Evolutionary conservation across 2,329 filamentous ascomycete genomes (phyloP).

Genomic region (Claviceps paspali): DNA sequence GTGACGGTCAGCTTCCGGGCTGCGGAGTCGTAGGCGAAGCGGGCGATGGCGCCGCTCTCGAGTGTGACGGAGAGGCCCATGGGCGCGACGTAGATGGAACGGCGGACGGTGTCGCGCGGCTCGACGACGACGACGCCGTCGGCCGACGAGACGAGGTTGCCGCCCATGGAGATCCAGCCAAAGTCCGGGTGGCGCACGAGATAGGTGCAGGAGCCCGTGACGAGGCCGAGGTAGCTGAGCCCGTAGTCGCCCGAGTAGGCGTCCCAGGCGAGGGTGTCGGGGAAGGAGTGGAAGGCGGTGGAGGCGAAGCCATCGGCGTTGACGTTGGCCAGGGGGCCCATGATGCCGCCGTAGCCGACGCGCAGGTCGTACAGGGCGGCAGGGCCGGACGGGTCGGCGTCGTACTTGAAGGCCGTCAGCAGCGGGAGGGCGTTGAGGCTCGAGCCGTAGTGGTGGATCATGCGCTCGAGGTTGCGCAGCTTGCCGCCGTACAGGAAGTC

Average conservation of each 20-base stretch:
- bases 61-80: constrained; percentile 24
- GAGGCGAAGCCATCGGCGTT: constrained; percentile 37
- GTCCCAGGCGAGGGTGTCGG: constrained; percentile 40
- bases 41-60: constrained; percentile 27
- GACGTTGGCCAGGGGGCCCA: constrained; percentile 39
- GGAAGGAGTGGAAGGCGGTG: constrained; percentile 41
- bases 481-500: constrained; percentile 30
- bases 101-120: constrained; percentile 30
- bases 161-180: constrained; percentile 35
- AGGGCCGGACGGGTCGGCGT: constrained; percentile 13
- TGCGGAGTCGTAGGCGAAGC: constrained; percentile 17
- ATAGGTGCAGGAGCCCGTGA: constrained; percentile 34
- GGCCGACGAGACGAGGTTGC: constrained; percentile 16
- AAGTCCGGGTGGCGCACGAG: constrained; percentile 28
- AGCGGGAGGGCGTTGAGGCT: constrained; percentile 40
- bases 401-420: constrained; percentile 32
- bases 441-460: constrained; percentile 44
- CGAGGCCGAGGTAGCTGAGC: constrained; percentile 34
- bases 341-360: constrained; percentile 37
- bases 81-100: constrained; percentile 31
- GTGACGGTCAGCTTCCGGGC: not conserved
- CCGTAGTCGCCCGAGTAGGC: constrained; percentile 43
- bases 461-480: constrained; percentile 25
- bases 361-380: constrained; percentile 34
- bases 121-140: constrained; percentile 20